Evolutionary conservation across 2,329 filamentous ascomycete genomes (phyloP).

Genomic region (Pyrenochaeta sp.): DNA sequence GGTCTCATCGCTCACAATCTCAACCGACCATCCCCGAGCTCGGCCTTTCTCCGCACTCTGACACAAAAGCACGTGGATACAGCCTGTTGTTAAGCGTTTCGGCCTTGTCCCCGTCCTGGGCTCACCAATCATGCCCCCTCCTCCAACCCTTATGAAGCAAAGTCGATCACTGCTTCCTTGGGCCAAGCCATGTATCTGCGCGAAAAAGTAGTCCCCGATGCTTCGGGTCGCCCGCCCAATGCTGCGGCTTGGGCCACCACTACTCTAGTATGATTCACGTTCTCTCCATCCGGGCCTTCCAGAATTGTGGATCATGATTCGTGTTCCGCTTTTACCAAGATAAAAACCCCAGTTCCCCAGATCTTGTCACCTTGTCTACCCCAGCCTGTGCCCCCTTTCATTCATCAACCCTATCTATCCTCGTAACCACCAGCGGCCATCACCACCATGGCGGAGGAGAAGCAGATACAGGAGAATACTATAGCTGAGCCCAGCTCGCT

Average conservation of each 20-base stretch:
- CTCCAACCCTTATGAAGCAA: constrained; percentile 1
- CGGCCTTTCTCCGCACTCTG: constrained; percentile 3
- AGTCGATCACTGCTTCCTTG: constrained; percentile 4
- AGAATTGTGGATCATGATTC: constrained; percentile 8
- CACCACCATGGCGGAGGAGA: constrained; percentile 30
- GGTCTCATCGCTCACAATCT: neutral
- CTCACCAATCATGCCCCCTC: constrained; percentile 7
- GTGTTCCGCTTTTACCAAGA: constrained; percentile 1
- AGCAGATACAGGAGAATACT: constrained; percentile 19
- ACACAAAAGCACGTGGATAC: constrained; percentile 7
- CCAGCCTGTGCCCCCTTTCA: neutral
- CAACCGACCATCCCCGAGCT: constrained; percentile 10
- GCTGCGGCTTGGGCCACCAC: neutral
- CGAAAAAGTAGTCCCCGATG: neutral
- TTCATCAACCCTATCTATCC: neutral
- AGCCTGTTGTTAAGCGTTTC: constrained; percentile 1
- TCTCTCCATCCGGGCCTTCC: constrained; percentile 11
- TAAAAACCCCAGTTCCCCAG: constrained; percentile 16
- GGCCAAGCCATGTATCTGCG: constrained; percentile 1
- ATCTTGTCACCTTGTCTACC: constrained; percentile 5
- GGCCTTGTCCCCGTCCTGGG: neutral
- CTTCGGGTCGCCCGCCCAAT: constrained; percentile 3
- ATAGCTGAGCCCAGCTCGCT: constrained; percentile 4
- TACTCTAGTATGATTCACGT: constrained; percentile 1
- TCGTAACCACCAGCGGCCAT: neutral